These are phyloP conservation scores for Globisporangium irregulare DNA, from an alignment of 352 stramenopile genomes.

Conservation along the genomic window DNA sequence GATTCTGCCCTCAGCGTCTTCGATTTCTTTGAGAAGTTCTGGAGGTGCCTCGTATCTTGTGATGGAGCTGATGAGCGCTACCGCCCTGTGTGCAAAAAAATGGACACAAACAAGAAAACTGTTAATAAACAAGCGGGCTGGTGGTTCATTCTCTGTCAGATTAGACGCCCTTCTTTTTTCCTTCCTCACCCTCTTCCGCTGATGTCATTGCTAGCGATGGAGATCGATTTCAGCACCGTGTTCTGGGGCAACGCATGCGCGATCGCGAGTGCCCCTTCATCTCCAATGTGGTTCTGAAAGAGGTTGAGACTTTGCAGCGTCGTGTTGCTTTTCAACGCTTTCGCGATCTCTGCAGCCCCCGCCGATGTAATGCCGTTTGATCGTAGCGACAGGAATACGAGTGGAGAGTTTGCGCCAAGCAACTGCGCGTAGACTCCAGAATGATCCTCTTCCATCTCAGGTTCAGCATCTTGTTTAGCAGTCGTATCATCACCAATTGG, in stretches of 20 bases:
- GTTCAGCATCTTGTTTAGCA: not conserved
- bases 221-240: conserved; percentile 54
- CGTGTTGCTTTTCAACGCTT: conserved; percentile 37
- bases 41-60: conserved; percentile 56
- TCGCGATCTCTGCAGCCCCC: conserved; percentile 39
- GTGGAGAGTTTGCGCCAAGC: conserved; percentile 29
- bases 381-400: conserved; percentile 64
- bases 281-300: conserved; percentile 60
- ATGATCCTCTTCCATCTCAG: not conserved
- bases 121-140: not conserved
- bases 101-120: not conserved
- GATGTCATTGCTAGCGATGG: conserved; percentile 60
- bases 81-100: conserved; percentile 24
- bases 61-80: conserved; percentile 32
- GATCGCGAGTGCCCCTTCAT: conserved; percentile 51
- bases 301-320: conserved; percentile 64
- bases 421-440: conserved; percentile 37
- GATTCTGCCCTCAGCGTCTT: conserved; percentile 64
- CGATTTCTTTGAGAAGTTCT: conserved; percentile 46
- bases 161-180: not conserved
- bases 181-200: conserved; percentile 29
- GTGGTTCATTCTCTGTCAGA: no score
- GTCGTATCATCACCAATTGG: not conserved
- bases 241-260: conserved; percentile 60
- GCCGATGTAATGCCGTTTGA: conserved; percentile 44